Base-by-base conservation (phyloP, 164 flowering plant genomes). In the Nelumbo lutea region DNA sequence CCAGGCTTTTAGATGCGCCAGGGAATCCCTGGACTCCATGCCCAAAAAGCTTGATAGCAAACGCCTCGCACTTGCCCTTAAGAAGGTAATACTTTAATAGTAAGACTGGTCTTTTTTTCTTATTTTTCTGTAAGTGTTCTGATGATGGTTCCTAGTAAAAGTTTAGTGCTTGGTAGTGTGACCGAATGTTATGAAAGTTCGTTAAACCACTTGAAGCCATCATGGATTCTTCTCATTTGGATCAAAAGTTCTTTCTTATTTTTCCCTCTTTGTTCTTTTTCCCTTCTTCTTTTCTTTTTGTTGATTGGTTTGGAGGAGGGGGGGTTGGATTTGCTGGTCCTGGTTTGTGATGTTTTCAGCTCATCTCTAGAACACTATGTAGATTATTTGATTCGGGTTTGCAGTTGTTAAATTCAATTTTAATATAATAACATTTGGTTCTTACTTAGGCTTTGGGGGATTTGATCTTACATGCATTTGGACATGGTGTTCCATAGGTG, bases 41-140 rank as follows among this genome's bases (percentile, higher is more conserved):
- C 70, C 89, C 72, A 78, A 68, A 48, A 91, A 91, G 76, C 84
- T 90, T 47, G 97, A 94, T 80, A 91, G 88, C 73, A 94, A 91
- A 79, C 82, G 89, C 74, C 76, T 94, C 15, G 98, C 98, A 68
- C 96, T 94, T 62, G 87, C 92, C 27, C 93, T 91, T 42, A 91
- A 94, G 67, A 94, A 86, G 93, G 98, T 86, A 63, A 11, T 51
- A 56, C 5, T 46, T 11, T 11, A 42, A n/a, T 40, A 6, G 43
- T 62, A n/a, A 15, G 6, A 39, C 42, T 27, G 27, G 27, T 56
- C 55, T 62, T 50, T 67, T 44, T 15, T 40, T 42, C 43, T 48
- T 15, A 41, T 67, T 61, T 39, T 45, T 42, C 41, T 59, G n/a
- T 45, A 66, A 67, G 42, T 46, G 11, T 58, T 61, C 42, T 8